These are phyloP conservation scores for Debaryomyces singareniensis DNA, from an alignment of 1,139 yeast species.

Conservation along the genomic window DNA sequence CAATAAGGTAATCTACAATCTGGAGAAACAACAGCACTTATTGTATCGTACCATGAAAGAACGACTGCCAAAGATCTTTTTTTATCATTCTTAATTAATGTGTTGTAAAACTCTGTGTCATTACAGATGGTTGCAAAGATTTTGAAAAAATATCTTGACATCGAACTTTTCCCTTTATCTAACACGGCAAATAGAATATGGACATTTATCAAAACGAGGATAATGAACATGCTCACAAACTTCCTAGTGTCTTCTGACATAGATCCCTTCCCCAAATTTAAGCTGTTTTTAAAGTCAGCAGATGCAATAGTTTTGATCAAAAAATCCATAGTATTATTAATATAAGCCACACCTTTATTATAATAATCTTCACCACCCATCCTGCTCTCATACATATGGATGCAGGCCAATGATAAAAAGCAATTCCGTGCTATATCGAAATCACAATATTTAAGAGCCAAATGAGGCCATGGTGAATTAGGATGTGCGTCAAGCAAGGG, in stretches of 20 bases:
- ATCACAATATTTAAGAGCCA: slow-evolving; percentile 12
- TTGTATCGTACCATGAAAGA: slow-evolving; percentile 13
- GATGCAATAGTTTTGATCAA: background rate
- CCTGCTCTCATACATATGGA: slow-evolving; percentile 10
- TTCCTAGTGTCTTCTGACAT: slow-evolving; percentile 14
- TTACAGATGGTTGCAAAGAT: slow-evolving; percentile 10
- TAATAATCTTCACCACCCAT: slow-evolving; percentile 13
- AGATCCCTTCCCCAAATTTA: no score
- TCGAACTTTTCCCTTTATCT: slow-evolving; percentile 11
- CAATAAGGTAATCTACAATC: slow-evolving; percentile 11
- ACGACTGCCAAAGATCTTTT: slow-evolving; percentile 27
- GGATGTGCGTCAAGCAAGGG: slow-evolving; percentile 13
- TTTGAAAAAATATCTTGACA: slow-evolving; percentile 9
- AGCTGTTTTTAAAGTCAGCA: background rate
- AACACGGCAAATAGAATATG: slow-evolving; percentile 11
- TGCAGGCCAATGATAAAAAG: slow-evolving; percentile 12
- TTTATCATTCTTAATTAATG: slow-evolving; percentile 1
- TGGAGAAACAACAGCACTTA: slow-evolving; percentile 11
- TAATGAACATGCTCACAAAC: slow-evolving; percentile 18
- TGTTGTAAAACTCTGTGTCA: slow-evolving; percentile 1
- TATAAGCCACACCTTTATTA: slow-evolving; percentile 2
- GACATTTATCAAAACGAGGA: slow-evolving; percentile 19
- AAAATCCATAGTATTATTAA: slow-evolving; percentile 1
- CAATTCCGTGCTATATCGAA: slow-evolving; percentile 14
- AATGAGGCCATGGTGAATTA: slow-evolving; percentile 13